A percentile compares a stretch with the other conserved stretches of the same genome.
Conservation (phyloP, 345 rosid species). For the Limnanthes douglasii region DNA sequence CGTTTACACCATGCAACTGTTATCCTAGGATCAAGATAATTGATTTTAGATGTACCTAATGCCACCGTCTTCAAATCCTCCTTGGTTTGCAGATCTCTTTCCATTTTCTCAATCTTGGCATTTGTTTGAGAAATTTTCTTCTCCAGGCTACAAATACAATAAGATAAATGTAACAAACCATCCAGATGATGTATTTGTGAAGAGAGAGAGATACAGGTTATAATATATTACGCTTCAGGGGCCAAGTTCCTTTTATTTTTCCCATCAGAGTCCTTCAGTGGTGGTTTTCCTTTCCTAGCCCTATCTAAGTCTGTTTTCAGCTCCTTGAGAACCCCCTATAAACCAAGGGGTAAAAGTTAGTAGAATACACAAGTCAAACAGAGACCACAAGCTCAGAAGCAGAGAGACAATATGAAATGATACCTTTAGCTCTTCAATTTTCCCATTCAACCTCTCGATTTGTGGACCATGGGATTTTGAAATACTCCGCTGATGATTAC, state of each 20-base stretch:
- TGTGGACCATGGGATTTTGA: constrained; percentile 78
- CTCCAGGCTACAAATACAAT: constrained; percentile 36
- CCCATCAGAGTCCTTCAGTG: constrained; percentile 68
- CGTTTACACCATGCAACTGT: constrained; percentile 99
- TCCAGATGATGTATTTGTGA: not conserved
- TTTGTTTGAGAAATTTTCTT: constrained; percentile 55
- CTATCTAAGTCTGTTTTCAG: constrained; percentile 61
- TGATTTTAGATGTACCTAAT: constrained; percentile 88
- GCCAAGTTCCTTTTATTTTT: constrained; percentile 62
- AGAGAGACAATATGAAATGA: not conserved
- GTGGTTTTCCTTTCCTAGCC: constrained; percentile 86
- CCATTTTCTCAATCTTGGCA: constrained; percentile 63
- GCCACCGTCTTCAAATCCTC: constrained; percentile 95
- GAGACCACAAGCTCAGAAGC: not conserved
- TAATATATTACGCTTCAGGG: constrained; percentile 80
- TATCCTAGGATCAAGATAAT: constrained; percentile 93
- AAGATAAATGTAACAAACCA: constrained; percentile 2
- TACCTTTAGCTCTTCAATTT: constrained; percentile 75
- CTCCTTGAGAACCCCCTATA: constrained; percentile 49
- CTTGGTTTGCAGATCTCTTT: constrained; percentile 49
- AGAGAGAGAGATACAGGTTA: constrained; percentile 6
- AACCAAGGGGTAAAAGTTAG: constrained; percentile 8
- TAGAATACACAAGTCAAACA: not conserved
- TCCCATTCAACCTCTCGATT: constrained; percentile 59
- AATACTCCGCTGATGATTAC: constrained; percentile 92